Base-by-base conservation (phyloP, 164 flowering plant species). In the Cinnamomum chago region DNA sequence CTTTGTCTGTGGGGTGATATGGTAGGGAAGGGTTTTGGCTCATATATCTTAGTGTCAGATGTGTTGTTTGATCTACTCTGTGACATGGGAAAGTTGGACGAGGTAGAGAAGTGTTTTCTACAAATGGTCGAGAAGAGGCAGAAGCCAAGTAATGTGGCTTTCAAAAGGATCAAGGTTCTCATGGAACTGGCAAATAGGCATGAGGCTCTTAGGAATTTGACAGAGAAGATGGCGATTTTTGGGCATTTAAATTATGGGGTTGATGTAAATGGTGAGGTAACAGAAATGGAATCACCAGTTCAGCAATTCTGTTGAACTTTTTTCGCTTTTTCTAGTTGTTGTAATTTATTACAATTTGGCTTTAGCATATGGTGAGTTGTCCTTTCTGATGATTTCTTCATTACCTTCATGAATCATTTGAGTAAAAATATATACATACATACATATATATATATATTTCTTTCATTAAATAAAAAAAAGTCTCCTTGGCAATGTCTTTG, bases 21-120 rank as follows among this genome's bases (percentile, higher is more conserved):
- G 98, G 86, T 94, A 73, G 89, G 86, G 77, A 92, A 87, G 79
- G 97, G 90, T 51, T 94, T 94, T 80, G 97, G 98, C 71, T 89
- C 98, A 0, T 92, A 86, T 75, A 82, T 67, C 15, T 80, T 91
- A 80, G 97, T 94, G 4, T 91, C 98, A 0, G 96, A 94, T 83
- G 90, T 90, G 78, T 74, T 94, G 81, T 86, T 94, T 81, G 97
- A 91, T 85, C 82, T 94, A 81, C 95, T 94, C 52, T 92, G 94
- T 81, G 97, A 90, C 73, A 2, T 85, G 91, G 98, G 95, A 62
- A 92, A 87, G 87, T 79, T 92, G 88, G 87, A 68, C 23, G 97
- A 94, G 71, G 95, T 90, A n/a, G 95, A 90, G 80, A 88, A 80
- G 77, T 92, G 97, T 80, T 91, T 92, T 76, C 75, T 87, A 84